A percentile compares a stretch with the other conserved stretches of the same genome.
These are phyloP conservation scores for Candida neerlandica DNA, from an alignment of 1,139 yeast species.

Conservation along the genomic window DNA sequence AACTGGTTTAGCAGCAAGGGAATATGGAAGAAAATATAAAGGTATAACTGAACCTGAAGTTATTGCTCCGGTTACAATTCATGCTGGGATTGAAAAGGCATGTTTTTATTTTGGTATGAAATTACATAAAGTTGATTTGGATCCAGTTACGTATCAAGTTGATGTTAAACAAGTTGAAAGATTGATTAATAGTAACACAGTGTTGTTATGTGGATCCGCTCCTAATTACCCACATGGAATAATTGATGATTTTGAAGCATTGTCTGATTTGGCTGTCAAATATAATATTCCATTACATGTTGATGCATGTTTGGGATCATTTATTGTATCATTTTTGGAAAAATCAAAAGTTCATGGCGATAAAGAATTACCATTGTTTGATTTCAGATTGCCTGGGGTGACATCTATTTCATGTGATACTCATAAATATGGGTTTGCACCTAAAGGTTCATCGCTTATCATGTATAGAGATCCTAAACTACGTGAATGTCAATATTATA, in stretches of 20 bases:
- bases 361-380: conserved; percentile 61
- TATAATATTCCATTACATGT: conserved; percentile 84
- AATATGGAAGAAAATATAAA: conserved; percentile 54
- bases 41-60: conserved; percentile 82
- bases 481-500: conserved; percentile 81
- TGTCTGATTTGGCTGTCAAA: conserved; percentile 65
- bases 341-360: conserved; percentile 58
- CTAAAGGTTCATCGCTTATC: conserved; percentile 91
- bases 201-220: conserved; percentile 86
- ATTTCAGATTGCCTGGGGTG: conserved; percentile 90
- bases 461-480: conserved; percentile 75
- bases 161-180: conserved; percentile 63
- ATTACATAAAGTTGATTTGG: conserved; percentile 77
- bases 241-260: conserved; percentile 79
- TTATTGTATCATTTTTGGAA: conserved; percentile 78
- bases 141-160: conserved; percentile 68
- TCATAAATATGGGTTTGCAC: conserved; percentile 97
- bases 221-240: conserved; percentile 98
- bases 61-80: conserved; percentile 85
- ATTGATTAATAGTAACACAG: conserved; percentile 76
- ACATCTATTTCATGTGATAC: conserved; percentile 97
- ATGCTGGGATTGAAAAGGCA: conserved; percentile 96
- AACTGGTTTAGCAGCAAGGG: conserved; percentile 85
- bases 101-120: conserved; percentile 88
- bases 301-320: conserved; percentile 94